Evolutionary conservation across 31 red algal species (phyloP).

Genomic region (Bonnemaisonia californica): DNA sequence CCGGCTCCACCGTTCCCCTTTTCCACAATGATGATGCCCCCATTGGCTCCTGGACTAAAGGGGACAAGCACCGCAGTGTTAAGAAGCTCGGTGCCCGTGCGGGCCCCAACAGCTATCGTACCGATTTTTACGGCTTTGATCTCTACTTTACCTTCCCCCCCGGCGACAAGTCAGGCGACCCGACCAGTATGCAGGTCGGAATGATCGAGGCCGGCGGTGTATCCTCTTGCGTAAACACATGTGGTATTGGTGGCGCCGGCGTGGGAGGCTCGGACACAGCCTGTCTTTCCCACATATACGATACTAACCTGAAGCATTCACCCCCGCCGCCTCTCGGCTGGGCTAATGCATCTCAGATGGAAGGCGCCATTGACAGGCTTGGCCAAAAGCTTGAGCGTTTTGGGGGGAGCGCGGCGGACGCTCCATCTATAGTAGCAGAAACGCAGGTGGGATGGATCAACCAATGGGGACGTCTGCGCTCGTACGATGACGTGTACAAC

Average conservation of each 20-base stretch:
- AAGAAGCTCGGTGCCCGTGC: constrained; percentile 19
- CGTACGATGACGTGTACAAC: constrained; percentile 89
- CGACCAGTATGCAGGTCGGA: constrained; percentile 47
- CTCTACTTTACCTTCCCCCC: constrained; percentile 89
- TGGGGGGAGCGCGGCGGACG: constrained; percentile 68
- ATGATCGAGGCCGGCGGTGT: constrained; percentile 72
- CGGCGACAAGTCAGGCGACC: constrained; percentile 58
- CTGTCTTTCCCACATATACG: constrained; percentile 52
- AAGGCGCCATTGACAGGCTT: constrained; percentile 64
- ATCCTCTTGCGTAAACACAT: constrained; percentile 63
- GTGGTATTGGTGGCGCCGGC: constrained; percentile 74
- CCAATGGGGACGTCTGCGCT: constrained; percentile 84
- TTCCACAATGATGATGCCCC: constrained; percentile 92
- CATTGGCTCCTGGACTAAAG: constrained; percentile 79
- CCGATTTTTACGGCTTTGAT: constrained; percentile 90
- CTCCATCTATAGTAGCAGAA: constrained; percentile 74
- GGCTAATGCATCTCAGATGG: constrained; percentile 62
- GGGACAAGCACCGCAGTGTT: constrained; percentile 55
- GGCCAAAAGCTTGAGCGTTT: constrained; percentile 55
- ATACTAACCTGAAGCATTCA: constrained; percentile 21
- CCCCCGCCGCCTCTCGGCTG: constrained; percentile 66
- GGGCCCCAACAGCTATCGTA: constrained; percentile 60
- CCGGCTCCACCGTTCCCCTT: constrained; percentile 76
- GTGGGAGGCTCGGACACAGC: constrained; percentile 72
- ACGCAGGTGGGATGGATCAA: constrained; percentile 92